Base-by-base conservation (phyloP, 495 filamentous ascomycete species). In the Lichina pygmaea region DNA sequence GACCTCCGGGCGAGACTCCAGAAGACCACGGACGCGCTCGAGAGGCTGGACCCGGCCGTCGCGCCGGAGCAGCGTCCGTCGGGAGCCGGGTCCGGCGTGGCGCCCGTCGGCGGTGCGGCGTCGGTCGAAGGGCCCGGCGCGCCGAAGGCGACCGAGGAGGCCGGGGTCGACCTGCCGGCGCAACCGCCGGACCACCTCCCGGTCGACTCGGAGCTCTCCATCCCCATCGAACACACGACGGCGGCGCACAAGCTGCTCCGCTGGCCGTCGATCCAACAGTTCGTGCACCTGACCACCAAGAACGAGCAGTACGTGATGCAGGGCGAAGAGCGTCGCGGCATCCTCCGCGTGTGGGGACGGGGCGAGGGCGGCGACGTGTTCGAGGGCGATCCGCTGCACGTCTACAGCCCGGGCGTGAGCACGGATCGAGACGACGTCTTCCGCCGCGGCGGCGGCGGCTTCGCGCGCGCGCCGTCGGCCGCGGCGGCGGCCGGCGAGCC, bases 211-310 rank as follows among this genome's bases (percentile, higher is more conserved):
- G 66, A 68, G 31, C 64, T 74, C n/a, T 70, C 72, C 4, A 78
- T 91, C 42, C 77, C 78, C 0, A 64, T 70, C 6, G 78, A 83
- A 36, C 84, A 93, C 53, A 82, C 78, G 3, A 91, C 82, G 0
- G 72, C 79, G 30, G 82, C 84, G 0, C 78, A 84, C 37, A 70
- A 79, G 45, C 60, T 91, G 11, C 63, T 85, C n/a, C 66, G 71
- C 44, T 83, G 77, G 75, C 66, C 64, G 0, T 68, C 72, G 0
- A 81, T 85, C 36, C 58, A 67, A 41, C 58, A 58, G 6, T 56
- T 84, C 43, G 61, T 77, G 57, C 46, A 52, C 63, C 52, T 59
- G 56, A 53, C 53, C 17, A 46, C 49, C 53, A 72, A 63, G 32
- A 59, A 65, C 36, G 60, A 66, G 36, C 70, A 70, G 48, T 84